phyloP scores from a whole-genome alignment of 306 rosid species.

The Rubus idaeus region DNA sequence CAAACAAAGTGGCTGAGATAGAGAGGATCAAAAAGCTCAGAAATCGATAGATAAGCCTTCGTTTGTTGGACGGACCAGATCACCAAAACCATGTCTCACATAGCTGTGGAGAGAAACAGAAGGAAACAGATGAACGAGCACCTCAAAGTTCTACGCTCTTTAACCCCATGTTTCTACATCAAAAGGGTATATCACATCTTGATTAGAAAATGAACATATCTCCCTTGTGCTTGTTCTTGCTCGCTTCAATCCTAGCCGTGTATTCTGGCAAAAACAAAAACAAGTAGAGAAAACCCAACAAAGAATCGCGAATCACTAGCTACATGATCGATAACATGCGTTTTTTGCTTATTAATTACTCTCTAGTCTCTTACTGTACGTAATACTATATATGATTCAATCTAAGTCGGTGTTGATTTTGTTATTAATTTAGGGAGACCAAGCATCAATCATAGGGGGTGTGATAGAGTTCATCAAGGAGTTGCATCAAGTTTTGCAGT shows the following conservation, averaged over 20 bases:
- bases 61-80: too few species aligned
- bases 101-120: slow-evolving; percentile 92
- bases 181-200: slow-evolving; percentile 63
- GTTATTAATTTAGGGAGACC: slow-evolving; percentile 61
- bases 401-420: background rate
- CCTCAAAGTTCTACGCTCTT: slow-evolving; percentile 80
- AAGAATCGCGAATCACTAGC: background rate
- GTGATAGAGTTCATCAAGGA: slow-evolving; percentile 94
- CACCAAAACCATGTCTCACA: slow-evolving; percentile 71
- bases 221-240: background rate
- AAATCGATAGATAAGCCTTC: background rate
- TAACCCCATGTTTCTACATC: slow-evolving; percentile 95
- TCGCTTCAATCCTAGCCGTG: background rate
- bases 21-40: background rate
- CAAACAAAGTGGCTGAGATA: slow-evolving; percentile 2
- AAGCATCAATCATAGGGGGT: slow-evolving; percentile 96
- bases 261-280: too few species aligned
- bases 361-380: background rate
- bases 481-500: slow-evolving; percentile 77
- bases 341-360: background rate
- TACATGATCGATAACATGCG: background rate
- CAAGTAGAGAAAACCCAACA: background rate
- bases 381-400: background rate
- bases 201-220: background rate
- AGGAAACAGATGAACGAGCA: slow-evolving; percentile 96